Evolutionary conservation across 495 filamentous ascomycete species (phyloP), one percentile per base, ranked within the genome.

Genomic region (Aspergillus avenaceus): DNA sequence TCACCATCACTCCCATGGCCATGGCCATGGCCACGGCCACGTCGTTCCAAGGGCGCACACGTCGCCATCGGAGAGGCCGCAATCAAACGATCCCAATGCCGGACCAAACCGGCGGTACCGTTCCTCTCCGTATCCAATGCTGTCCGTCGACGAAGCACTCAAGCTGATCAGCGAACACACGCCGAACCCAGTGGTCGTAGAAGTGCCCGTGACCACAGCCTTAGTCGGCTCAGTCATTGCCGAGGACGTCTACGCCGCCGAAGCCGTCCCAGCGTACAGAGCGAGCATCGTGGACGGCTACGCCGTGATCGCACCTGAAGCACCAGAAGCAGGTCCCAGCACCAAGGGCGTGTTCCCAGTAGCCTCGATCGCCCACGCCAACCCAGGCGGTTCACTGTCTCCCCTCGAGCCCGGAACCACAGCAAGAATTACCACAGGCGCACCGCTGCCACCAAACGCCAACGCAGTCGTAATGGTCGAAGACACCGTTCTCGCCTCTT

Each of bases 251-350:
- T 79, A 74, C 38, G 88, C 93, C 3, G 62, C 71, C 19, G 91
- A 96, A 60, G 74, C 84, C 12, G 95, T 97, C 0, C 93, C 93
- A 4, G 93, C 95, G 5, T 99, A 89, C 69, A 80, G 88, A 44
- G 93, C 93, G 32, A 96, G 91, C 60, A 99, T 96, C 49, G 95
- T 99, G 3, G 93, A 99, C 62, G 93, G 93, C 9, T 99, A 99
- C 61, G 95, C 95, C 3, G 78, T 97, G 14, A 74, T 74, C 52
- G 70, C 68, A 11, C 61, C 71, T 0, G 60, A 64, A 14, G 56
- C 64, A 7, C 68, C 79, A 8, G 59, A 75, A 7, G 72, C 80
- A 29, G 81, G 77, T 0, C 63, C 68, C 4, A 84, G 81, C 31
- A 77, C 83, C 8, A 86, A 84, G 53, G 90, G 90, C 0, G 69